Evolutionary conservation across 345 rosid genomes (phyloP).

Genomic region (Noccaea caerulescens): DNA sequence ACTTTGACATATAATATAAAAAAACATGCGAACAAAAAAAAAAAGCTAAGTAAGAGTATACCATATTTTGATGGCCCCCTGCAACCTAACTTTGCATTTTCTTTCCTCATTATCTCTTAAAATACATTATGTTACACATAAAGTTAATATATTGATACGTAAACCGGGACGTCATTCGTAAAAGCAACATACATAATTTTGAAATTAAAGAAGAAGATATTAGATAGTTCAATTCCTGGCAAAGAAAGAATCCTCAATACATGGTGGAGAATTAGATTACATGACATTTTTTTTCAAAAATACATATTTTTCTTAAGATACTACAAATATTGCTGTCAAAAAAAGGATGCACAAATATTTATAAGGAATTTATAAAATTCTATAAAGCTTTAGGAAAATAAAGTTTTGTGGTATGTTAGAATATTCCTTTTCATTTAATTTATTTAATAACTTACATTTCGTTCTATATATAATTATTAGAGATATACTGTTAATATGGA

Average conservation of each 20-base stretch:
- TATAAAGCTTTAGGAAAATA: background rate
- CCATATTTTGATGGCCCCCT: slow-evolving; percentile 38
- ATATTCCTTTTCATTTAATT: background rate
- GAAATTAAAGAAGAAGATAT: background rate
- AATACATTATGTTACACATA: background rate
- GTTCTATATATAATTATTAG: background rate
- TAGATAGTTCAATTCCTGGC: background rate
- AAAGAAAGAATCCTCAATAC: slow-evolving; percentile 23
- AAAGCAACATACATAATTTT: slow-evolving; percentile 34
- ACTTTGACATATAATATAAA: background rate
- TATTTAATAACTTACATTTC: background rate
- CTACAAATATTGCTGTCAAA: background rate
- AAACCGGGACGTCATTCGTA: slow-evolving; percentile 41
- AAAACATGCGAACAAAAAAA: background rate
- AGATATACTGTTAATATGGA: slow-evolving; percentile 6
- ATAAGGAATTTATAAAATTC: background rate
- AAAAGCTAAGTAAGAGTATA: slow-evolving; percentile 7
- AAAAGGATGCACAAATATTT: background rate
- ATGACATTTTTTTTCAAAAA: background rate
- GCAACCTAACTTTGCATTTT: slow-evolving; percentile 40
- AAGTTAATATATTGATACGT: slow-evolving; percentile 34
- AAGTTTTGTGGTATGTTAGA: background rate
- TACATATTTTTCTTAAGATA: background rate
- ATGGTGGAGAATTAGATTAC: slow-evolving; percentile 29
- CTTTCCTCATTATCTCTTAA: slow-evolving; percentile 7